Percentiles rank a stretch among this genome's conserved stretches.
Conservation (phyloP, 2,329 filamentous ascomycete genomes). For the Verticillium dahliae region DNA sequence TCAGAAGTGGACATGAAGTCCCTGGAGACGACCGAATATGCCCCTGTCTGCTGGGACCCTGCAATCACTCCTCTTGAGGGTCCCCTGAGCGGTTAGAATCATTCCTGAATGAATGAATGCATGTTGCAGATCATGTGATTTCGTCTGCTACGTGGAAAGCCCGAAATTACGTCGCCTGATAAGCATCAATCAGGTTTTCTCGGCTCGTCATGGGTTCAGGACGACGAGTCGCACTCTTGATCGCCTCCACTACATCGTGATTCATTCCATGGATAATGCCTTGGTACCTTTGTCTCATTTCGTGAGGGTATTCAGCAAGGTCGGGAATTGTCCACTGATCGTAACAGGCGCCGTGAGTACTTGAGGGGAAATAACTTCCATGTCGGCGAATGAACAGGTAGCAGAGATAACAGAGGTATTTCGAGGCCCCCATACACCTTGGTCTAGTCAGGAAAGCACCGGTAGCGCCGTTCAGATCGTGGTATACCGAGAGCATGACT, state of each 20-base stretch:
- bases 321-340: constrained; percentile 13
- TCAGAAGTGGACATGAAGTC: constrained; percentile 43
- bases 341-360: constrained; percentile 11
- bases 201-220: constrained; percentile 13
- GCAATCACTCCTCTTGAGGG: constrained; percentile 37
- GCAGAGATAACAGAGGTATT: constrained; percentile 13
- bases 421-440: constrained; percentile 11
- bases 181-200: constrained; percentile 7
- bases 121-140: neutral
- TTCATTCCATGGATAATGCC: constrained; percentile 6
- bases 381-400: constrained; percentile 11
- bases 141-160: neutral
- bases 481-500: constrained; percentile 9
- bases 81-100: neutral
- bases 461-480: constrained; percentile 5
- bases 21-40: constrained; percentile 44
- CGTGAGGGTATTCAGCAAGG: constrained; percentile 9
- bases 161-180: neutral
- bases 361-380: constrained; percentile 10
- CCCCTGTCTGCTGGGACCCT: constrained; percentile 52
- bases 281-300: constrained; percentile 4
- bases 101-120: neutral
- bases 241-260: constrained; percentile 2
- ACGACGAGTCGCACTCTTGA: constrained; percentile 2
- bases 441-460: neutral